Evolutionary conservation across 2,329 filamentous ascomycete genomes (phyloP), one percentile per base, ranked within the genome.

Genomic region (Phialophora chinensis): DNA sequence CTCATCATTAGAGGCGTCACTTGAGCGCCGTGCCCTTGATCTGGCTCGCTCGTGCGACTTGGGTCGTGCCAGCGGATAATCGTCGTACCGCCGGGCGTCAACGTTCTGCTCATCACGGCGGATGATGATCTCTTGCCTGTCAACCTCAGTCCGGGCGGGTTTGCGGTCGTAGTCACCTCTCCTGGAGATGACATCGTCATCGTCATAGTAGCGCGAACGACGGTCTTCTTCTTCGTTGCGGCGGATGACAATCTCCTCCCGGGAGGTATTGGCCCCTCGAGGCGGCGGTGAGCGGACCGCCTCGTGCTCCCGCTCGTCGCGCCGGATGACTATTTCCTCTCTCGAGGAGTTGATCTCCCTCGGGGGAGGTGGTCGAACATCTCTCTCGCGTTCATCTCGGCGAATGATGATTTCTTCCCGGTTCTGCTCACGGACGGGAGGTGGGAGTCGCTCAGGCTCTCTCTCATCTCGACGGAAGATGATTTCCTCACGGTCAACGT

Each of bases 161-260:
- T 49, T 77, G 23, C 78, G 75, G 61, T 80, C 53, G 54, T 38
- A 52, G 23, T 63, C 61, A 6, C 61, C 61, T 63, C 68, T 63
- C 35, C 68, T 56, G 27, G 65, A 66, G 14, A 63, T 20, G 12
- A 59, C 54, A 53, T 66, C 63, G 49, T 66, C 61, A 44, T 61
- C 61, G 56, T 69, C 62, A 17, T 69, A 61, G 56, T 61, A 69
- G 12, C 69, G 68, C 49, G 66, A 57, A 14, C 70, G 58, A 33
- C 71, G 67, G 49, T 67, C 71, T 33, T 68, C 65, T 54, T 76
- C 72, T 11, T 74, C 72, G 14, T 44, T 44, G 57, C 73, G 74
- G 35, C 75, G 71, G 75, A 85, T 83, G 65, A 80, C 79, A 64
- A 85, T 79, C 68, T 85, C 82, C 62, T 85, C 83, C 33, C 76